Evolutionary conservation across 1,139 yeast genomes (phyloP), one percentile per base, ranked within the genome.

Genomic region (Saccharomyces pastorianus): DNA sequence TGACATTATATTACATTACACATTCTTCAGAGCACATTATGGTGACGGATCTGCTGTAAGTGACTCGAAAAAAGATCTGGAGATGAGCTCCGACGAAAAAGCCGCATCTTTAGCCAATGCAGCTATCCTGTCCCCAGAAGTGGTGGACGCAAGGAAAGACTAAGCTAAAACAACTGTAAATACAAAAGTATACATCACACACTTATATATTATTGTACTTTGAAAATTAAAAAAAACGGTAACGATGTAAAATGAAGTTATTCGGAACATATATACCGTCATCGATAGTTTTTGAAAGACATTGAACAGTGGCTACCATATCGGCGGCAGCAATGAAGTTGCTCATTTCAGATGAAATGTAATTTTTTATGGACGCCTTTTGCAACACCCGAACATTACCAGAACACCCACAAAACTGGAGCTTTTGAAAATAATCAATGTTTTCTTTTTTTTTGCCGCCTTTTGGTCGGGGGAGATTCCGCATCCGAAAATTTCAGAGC

Each of bases 1-100:
- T 64, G 96, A 91, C 68, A 80, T 93, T 50, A 90, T 93, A 27
- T 78, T 93, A 64, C 96, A 93, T 71, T 93, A 93, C 68, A 88
- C 98, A 0, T 93, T 93, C 70, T 93, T 93, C 77, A 85, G 71
- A 58, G 78, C 78, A 1, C 77, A 74, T 54, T 74, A 74, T 55
- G 63, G 70, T 0, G 67, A 68, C 51, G 70, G 68, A 2, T 61
- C 63, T 4, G 69, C 70, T 5, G 69, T 66, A 13, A 56, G 62
- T 38, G 64, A 59, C 29, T 59, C 61, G n/a, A 56, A 31, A 55
- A 49, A 38, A 47, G 29, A 31, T 3, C 20, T 8, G 6, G 38
- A 20, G 38, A 47, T 31, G 59, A 57, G n/a, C 47, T 57, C 46
- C 41, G 53, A 58, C 42, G 59, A 54, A 27, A 54, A 56, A 11